phyloP scores from a whole-genome alignment of 148 eudicot genomes.

The Vaccinium vitisidaea region DNA sequence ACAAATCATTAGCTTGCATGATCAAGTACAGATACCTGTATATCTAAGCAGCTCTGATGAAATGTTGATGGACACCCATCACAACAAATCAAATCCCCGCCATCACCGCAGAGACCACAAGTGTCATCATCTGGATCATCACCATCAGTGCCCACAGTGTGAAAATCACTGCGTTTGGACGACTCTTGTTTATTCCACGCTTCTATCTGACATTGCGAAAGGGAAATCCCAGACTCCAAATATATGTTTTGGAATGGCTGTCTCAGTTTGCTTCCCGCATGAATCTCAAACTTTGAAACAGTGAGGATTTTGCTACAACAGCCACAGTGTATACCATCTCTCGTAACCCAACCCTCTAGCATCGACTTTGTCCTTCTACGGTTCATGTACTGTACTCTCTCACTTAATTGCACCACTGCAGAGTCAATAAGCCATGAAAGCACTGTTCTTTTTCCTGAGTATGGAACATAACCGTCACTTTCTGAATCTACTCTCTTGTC shows the following conservation, averaged over 20 bases:
- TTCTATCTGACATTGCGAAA: constrained; percentile 78
- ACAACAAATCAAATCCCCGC: constrained; percentile 97
- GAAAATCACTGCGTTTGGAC: constrained; percentile 54
- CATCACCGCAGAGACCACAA: constrained; percentile 94
- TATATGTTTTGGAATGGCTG: constrained; percentile 84
- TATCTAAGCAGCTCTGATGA: constrained; percentile 88
- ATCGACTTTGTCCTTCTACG: constrained; percentile 61
- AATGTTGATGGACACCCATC: constrained; percentile 97
- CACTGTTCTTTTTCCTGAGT: constrained; percentile 77
- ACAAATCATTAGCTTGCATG: not conserved
- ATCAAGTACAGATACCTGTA: constrained; percentile 43
- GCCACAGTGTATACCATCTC: constrained; percentile 90
- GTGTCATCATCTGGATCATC: constrained; percentile 98
- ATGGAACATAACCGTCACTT: constrained; percentile 70
- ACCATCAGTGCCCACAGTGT: constrained; percentile 60
- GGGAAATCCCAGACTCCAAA: constrained; percentile 73
- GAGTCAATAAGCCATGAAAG: constrained; percentile 95
- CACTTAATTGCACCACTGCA: constrained; percentile 59
- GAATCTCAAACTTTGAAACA: constrained; percentile 88
- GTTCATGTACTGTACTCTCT: constrained; percentile 91
- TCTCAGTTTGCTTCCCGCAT: constrained; percentile 88
- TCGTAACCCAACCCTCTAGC: constrained; percentile 94
- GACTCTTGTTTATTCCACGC: constrained; percentile 89
- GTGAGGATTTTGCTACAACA: constrained; percentile 94
- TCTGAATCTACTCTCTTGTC: constrained; percentile 59